These are phyloP conservation scores for Colletotrichum horii DNA, from an alignment of 2,329 filamentous ascomycete genomes.

Conservation along the genomic window DNA sequence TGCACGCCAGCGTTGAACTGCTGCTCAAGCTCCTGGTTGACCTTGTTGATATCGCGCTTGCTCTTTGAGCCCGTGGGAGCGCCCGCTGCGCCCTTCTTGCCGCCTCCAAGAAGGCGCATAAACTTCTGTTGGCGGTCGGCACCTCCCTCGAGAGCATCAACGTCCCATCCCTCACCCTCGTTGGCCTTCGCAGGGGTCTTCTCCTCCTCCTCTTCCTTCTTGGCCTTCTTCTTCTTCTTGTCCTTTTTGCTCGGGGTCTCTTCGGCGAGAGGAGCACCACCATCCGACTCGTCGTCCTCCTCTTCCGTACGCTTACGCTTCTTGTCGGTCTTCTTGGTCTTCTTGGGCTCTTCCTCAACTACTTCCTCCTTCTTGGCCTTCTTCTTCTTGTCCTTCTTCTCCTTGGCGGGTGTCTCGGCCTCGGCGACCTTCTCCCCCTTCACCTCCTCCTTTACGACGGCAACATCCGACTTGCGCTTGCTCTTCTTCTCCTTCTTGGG, in stretches of 20 bases:
- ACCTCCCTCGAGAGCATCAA: conserved; percentile 56
- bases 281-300: conserved; percentile 20
- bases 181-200: conserved; percentile 18
- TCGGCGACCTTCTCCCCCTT: conserved; percentile 10
- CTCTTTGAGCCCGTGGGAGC: conserved; percentile 23
- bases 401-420: conserved; percentile 21
- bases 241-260: conserved; percentile 31
- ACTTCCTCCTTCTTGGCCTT: conserved; percentile 12
- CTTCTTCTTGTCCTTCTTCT: conserved; percentile 23
- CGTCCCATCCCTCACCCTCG: conserved; percentile 55
- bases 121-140: conserved; percentile 60
- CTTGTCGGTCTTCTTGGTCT: conserved; percentile 29
- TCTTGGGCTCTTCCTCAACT: neutral
- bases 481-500: conserved; percentile 35
- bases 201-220: conserved; percentile 26
- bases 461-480: conserved; percentile 8
- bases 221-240: conserved; percentile 28
- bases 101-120: conserved; percentile 59
- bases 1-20: conserved; percentile 63
- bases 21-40: conserved; percentile 58
- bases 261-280: conserved; percentile 15
- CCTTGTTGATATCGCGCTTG: conserved; percentile 37
- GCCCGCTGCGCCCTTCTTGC: conserved; percentile 42
- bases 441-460: conserved; percentile 28
- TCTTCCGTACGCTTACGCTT: conserved; percentile 26